A percentile compares a stretch with the other conserved stretches of the same genome.
These are phyloP conservation scores for Auxenochlorella pyrenoidosa DNA, from an alignment of 139 green algal genomes.

Conservation along the genomic window DNA sequence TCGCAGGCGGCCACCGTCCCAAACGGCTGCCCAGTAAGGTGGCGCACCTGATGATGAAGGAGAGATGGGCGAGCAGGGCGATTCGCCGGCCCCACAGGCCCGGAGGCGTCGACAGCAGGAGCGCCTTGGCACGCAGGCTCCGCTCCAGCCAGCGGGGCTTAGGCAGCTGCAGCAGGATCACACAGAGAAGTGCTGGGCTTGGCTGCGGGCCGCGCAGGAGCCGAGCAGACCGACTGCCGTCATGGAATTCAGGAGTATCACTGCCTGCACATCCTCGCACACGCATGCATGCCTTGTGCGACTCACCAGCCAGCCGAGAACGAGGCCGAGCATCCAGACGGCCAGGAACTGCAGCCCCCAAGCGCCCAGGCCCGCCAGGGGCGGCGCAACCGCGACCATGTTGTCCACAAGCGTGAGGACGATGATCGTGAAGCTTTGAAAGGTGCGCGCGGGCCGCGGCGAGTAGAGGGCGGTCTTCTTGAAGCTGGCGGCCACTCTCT, in stretches of 20 bases:
- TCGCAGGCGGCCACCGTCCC: too few relatives aligned
- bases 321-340: slow-evolving; percentile 35
- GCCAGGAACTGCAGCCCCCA: slow-evolving; percentile 17
- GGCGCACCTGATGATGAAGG: slow-evolving; percentile 31
- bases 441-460: not conserved
- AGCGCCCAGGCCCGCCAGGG: not conserved
- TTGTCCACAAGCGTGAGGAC: not conserved
- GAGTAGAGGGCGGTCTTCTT: not conserved
- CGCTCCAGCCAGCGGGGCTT: slow-evolving; percentile 50
- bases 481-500: not conserved
- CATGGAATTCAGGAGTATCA: too few relatives aligned
- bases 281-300: not conserved
- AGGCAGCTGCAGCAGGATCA: slow-evolving; percentile 54
- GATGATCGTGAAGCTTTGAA: not conserved
- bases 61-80: slow-evolving; percentile 23
- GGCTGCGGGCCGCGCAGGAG: not conserved
- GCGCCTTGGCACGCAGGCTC: not conserved
- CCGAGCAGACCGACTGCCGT: not conserved
- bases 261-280: not conserved
- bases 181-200: not conserved
- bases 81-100: slow-evolving; percentile 29
- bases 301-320: slow-evolving; percentile 47
- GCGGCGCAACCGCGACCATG: not conserved
- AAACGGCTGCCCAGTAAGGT: not conserved
- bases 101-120: slow-evolving; percentile 25